Base-by-base conservation (phyloP, 768 basidiomycete species). In the Chlorophyllum brunneum region DNA sequence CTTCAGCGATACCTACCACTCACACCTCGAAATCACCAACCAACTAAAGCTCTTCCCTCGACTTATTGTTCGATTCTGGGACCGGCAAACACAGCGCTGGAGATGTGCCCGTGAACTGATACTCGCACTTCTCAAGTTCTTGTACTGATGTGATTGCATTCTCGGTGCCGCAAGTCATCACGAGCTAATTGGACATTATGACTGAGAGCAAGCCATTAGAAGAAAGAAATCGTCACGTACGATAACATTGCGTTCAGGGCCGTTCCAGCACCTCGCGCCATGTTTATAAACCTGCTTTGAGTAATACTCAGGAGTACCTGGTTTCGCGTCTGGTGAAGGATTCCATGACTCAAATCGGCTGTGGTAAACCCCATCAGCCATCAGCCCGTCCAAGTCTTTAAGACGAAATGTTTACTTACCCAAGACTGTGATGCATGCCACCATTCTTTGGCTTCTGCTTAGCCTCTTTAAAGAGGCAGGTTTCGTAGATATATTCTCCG, bases 51-150 rank as follows among this genome's bases (percentile, higher is more conserved):
- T 77, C 76, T 47, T 77, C 75, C 59, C 67, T 66, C 4, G 62
- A 55, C 11, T 65, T 66, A 31, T 62, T 68, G 20, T 71, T 67
- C n/a, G 69, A 72, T 31, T 68, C 60, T 2, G 75, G 75, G 24
- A 78, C 59, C 24, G 81, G 82, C 55, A 81, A 65, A 65, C 94
- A 98, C 48, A 97, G 67, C 1, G 93, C 92, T 9, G 94, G 94
- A 0, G 82, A 81, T 30, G 91, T 94, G 20, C 79, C 93, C 8
- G 83, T 90, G 61, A 93, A 80, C 62, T 86, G 82, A 61, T 98
- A 98, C 67, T 95, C 92, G 71, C 95, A 98, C 72, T 98, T 98
- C 69, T 98, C 94, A 16, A 95, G 78, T 70, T 99, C 97, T 39
- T 79, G 77, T 4, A 98, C 83, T 1, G 83, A 79, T 11, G 86